Evolutionary conservation across 352 stramenopile species (phyloP).

Genomic region (Globisporangium nagaii): DNA sequence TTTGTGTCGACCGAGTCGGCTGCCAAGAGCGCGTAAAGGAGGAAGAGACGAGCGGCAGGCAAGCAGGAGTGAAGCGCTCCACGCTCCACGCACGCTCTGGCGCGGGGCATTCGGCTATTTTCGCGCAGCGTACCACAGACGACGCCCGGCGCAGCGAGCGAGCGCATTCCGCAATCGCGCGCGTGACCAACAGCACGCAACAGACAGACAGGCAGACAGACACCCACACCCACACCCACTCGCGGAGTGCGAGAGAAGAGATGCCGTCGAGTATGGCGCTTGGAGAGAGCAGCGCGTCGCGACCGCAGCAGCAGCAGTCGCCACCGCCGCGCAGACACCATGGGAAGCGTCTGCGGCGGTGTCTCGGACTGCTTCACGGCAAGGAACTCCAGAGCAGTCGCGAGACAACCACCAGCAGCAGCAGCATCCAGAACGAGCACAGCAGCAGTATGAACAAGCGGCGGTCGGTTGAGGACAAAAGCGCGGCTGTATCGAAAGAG

Average conservation of each 20-base stretch:
- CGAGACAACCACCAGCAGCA: not conserved
- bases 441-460: not conserved
- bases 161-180: not conserved
- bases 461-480: not conserved
- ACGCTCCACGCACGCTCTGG: too few relatives aligned
- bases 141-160: too few relatives aligned
- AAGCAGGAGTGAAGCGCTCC: not conserved
- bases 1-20: not conserved
- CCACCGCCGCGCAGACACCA: conserved; percentile 1
- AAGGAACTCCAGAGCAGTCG: not conserved
- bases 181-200: not conserved
- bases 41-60: not conserved
- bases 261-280: not conserved
- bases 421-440: not conserved
- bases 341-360: conserved; percentile 6
- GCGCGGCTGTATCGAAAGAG: not conserved
- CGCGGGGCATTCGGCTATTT: conserved; percentile 2
- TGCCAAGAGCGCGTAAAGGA: too few relatives aligned
- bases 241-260: too few relatives aligned
- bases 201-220: too few relatives aligned
- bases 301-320: not conserved
- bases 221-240: not conserved
- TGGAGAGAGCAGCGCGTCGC: not conserved
- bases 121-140: not conserved
- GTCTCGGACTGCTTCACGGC: not conserved